A percentile compares a stretch with the other conserved stretches of the same genome.
These are phyloP conservation scores for Krasilnikovozyma curviuscula DNA, from an alignment of 768 basidiomycete genomes.

Conservation along the genomic window DNA sequence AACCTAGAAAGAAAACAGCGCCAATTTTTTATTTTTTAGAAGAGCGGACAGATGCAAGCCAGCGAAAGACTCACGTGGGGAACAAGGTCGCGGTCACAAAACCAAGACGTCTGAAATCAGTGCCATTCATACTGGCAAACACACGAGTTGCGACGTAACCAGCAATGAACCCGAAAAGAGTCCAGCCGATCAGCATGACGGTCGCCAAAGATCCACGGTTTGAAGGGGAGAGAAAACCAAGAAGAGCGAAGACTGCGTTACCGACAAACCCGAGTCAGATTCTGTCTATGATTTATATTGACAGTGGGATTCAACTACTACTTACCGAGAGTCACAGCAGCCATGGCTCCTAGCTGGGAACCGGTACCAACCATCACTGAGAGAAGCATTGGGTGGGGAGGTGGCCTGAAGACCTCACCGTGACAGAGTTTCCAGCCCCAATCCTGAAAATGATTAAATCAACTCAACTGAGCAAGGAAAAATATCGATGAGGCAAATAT, in stretches of 20 bases:
- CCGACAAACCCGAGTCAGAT: background rate
- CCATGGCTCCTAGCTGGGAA: constrained; percentile 68
- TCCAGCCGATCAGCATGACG: constrained; percentile 86
- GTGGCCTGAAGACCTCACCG: constrained; percentile 83
- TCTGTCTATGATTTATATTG: too few relatives aligned
- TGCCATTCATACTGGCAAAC: constrained; percentile 61
- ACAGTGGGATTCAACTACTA: background rate
- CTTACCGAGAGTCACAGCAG: constrained; percentile 61
- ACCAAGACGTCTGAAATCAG: constrained; percentile 31
- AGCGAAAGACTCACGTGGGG: constrained; percentile 45
- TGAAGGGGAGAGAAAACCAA: constrained; percentile 87
- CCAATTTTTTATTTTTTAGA: background rate
- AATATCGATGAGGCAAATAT: background rate
- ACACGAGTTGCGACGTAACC: constrained; percentile 74
- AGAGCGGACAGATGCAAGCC: background rate
- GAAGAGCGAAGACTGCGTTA: constrained; percentile 56
- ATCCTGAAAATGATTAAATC: too few relatives aligned
- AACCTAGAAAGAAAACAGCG: constrained; percentile 31
- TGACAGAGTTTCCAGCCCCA: constrained; percentile 97
- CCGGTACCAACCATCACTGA: constrained; percentile 83
- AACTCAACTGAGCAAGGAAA: background rate
- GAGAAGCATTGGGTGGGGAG: constrained; percentile 52
- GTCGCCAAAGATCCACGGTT: constrained; percentile 88
- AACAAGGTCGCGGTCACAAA: constrained; percentile 74
- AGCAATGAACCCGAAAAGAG: constrained; percentile 70